Evolutionary conservation across 768 basidiomycete species (phyloP), one percentile per base, ranked within the genome.

Genomic region (Boletus vermiculosoides): DNA sequence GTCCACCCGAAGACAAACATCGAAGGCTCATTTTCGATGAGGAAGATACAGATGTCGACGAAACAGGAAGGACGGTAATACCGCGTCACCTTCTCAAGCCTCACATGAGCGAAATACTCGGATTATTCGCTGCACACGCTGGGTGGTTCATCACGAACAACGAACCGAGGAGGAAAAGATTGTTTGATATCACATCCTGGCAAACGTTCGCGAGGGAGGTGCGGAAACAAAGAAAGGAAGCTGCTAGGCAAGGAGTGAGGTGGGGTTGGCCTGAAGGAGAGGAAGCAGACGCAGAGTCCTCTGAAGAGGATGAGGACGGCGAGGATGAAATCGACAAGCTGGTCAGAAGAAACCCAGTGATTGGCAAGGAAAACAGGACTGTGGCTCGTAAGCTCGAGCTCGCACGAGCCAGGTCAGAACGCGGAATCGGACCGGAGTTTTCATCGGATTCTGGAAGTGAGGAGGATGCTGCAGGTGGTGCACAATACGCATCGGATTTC

Each of bases 131-230:
- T 12, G 73, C 77, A 11, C 84, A 87, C 10, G 77, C 78, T 0
- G 79, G 78, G 36, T 88, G 86, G 86, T 61, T 88, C 9, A 65
- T 84, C 37, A 77, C 80, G 12, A 76, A 84, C 49, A 80, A 80
- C 34, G 73, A 61, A 11, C 56, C 70, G 36, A 59, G 52, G 37
- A 62, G 66, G 25, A 53, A 59, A 18, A 67, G 66, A 42, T 54
- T 78, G 20, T 53, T 88, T 8, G 72, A 85, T 52, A 58, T 83
- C 5, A 48, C 58, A 0, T 63, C 73, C 16, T 88, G 85, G 86
- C 64, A 75, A 36, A 36, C 33, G 7, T 87, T 85, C 65, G 79
- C 76, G 54, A 36, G 46, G 8, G 55, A 69, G 39, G 71, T 71
- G 11, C 66, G 64, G 55, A 60, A 54, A 33, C 73, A 71, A 44